Evolutionary conservation across 129 eudicot genomes (phyloP).

Genomic region (Dittrichia graveolens): DNA sequence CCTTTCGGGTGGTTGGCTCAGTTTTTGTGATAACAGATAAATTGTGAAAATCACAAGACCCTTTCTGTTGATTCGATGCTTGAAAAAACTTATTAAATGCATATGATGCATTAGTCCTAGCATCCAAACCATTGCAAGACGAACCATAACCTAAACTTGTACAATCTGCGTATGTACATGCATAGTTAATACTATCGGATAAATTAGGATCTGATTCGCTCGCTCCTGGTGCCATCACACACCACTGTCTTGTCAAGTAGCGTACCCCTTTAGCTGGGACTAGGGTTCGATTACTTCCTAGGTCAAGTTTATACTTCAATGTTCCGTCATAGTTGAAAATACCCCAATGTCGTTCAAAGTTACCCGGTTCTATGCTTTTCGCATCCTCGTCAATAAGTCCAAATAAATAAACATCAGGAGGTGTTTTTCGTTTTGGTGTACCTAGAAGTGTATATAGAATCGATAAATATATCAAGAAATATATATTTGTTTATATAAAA

Average conservation of each 20-base stretch:
- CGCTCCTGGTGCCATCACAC: slow-evolving; percentile 67
- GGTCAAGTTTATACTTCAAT: slow-evolving; percentile 55
- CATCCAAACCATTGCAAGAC: slow-evolving; percentile 72
- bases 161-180: slow-evolving; percentile 86
- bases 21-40: slow-evolving; percentile 50
- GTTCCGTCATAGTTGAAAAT: slow-evolving; percentile 74
- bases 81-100: slow-evolving; percentile 91
- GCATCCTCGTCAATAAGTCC: slow-evolving; percentile 81
- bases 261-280: slow-evolving; percentile 86
- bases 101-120: slow-evolving; percentile 67
- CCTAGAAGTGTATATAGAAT: not conserved
- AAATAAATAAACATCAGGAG: slow-evolving; percentile 74
- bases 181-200: slow-evolving; percentile 48
- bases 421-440: slow-evolving; percentile 72
- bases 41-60: slow-evolving; percentile 68
- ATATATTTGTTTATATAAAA: not conserved
- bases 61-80: slow-evolving; percentile 62
- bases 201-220: slow-evolving; percentile 62
- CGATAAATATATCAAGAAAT: not conserved
- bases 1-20: slow-evolving; percentile 53
- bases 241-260: slow-evolving; percentile 76
- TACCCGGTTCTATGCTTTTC: slow-evolving; percentile 82
- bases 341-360: slow-evolving; percentile 98
- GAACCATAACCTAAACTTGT: slow-evolving; percentile 90
- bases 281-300: slow-evolving; percentile 41